Evolutionary conservation across 192 early-diverging fungal genomes (phyloP), one percentile per base, ranked within the genome.

Genomic region (Coemansia sp.): DNA sequence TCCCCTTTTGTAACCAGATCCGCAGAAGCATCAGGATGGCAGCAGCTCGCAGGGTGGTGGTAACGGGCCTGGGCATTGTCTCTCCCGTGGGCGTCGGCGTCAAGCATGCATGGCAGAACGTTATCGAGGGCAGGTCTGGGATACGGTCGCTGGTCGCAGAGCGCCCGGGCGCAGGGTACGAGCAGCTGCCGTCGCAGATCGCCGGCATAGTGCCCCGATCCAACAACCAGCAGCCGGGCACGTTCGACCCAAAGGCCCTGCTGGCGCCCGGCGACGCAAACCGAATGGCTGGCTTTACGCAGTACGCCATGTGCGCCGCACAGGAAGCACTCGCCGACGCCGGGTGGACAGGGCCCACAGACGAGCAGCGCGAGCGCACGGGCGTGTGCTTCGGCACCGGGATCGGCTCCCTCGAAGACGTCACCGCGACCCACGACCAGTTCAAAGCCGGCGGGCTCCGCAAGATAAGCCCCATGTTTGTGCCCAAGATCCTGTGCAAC

Each of bases 371-470:
- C 85, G 83, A 68, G 68, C 68, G 61, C 59, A 76, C 72, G 0
- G 96, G 96, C 51, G 93, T 95, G n/a, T 95, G 93, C 71, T 84
- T 95, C 30, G 96, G 96, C 47, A 92, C 91, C 1, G 94, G 96
- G 7, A 95, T 98, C 63, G 96, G 96, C 46, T 89, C 90, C 55
- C 64, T 96, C 5, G 92, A 95, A 14, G 96, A 98, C 55, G 85
- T 95, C 58, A 83, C 81, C 1, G 53, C 69, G 0, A 89, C 82
- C 6, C 64, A 87, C 11, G 55, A 64, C 7, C 76, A 77, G 45
- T 90, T 85, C 22, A 55, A 32, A 14, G 28, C 47, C 9, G 69
- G 70, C 22, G 94, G 94, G 19, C 67, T 83, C 13, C 81, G 86
- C 46, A 91, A 87, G 63, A 81, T 98, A 52, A 88, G 85, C 36